phyloP scores from a whole-genome alignment of 2,329 filamentous ascomycete genomes.

The Shiraia bambusicola region DNA sequence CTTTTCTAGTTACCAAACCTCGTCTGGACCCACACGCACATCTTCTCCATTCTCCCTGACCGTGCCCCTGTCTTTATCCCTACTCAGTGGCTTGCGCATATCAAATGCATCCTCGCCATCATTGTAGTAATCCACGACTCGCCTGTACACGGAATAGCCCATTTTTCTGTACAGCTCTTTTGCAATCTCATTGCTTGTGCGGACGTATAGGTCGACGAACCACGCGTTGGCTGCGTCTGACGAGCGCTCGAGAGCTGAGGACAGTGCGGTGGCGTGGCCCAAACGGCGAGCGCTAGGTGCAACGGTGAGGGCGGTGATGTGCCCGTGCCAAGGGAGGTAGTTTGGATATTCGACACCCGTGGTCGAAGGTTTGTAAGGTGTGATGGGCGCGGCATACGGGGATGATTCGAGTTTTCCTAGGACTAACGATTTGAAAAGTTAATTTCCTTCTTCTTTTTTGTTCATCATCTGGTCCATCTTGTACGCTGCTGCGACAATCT shows the following conservation, averaged over 20 bases:
- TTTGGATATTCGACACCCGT: constrained; percentile 52
- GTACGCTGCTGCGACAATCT: not conserved
- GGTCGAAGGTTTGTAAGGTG: constrained; percentile 64
- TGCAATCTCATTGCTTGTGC: constrained; percentile 82
- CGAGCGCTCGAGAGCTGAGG: constrained; percentile 75
- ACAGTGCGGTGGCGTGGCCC: constrained; percentile 82
- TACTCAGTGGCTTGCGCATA: constrained; percentile 88
- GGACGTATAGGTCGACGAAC: constrained; percentile 95
- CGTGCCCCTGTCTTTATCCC: constrained; percentile 75
- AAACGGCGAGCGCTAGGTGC: constrained; percentile 81
- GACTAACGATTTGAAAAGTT: too few species aligned
- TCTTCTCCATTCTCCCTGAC: constrained; percentile 78
- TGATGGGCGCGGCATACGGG: constrained; percentile 70
- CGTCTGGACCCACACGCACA: constrained; percentile 74
- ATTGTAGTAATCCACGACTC: constrained; percentile 90
- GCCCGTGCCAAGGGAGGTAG: constrained; percentile 98
- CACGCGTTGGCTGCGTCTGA: constrained; percentile 82
- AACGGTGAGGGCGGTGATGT: constrained; percentile 94
- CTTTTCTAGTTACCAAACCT: too few species aligned
- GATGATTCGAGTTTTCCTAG: constrained; percentile 93
- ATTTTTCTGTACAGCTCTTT: constrained; percentile 86
- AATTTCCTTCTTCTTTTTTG: too few species aligned
- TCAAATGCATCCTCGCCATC: constrained; percentile 96
- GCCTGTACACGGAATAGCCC: constrained; percentile 85
- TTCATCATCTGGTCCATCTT: too few species aligned